Evolutionary conservation across 176 grass and related monocot genomes (phyloP).

Genomic region (Chloris gayana): DNA sequence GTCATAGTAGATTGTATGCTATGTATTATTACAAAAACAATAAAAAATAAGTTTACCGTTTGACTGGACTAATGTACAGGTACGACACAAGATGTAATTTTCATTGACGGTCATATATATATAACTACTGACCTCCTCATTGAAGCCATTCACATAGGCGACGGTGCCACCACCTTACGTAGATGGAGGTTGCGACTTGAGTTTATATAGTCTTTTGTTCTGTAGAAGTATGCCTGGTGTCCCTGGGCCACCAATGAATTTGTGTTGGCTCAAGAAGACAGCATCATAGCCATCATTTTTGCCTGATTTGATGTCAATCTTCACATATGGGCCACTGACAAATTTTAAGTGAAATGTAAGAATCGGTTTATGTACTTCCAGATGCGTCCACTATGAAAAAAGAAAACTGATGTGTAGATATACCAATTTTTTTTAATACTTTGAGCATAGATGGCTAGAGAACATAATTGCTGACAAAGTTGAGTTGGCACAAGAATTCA

Average conservation of each 20-base stretch:
- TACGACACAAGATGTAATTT: no score
- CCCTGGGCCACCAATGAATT: constrained; percentile 43
- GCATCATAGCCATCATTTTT: neutral
- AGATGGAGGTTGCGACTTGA: constrained; percentile 44
- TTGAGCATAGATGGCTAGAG: no score
- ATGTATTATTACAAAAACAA: no score
- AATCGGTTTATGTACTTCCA: neutral
- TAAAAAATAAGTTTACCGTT: neutral
- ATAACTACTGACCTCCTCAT: constrained; percentile 48
- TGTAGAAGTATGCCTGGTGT: neutral
- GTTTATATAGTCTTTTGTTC: neutral
- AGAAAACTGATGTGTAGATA: neutral
- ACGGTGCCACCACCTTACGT: constrained; percentile 72
- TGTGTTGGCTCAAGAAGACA: neutral
- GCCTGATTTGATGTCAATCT: neutral
- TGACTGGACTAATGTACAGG: neutral
- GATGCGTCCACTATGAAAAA: no score
- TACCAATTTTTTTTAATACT: no score
- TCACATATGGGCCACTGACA: neutral
- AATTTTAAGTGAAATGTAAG: neutral
- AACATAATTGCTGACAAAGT: no score
- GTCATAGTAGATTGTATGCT: constrained; percentile 69
- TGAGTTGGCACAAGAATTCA: no score
- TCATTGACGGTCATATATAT: neutral
- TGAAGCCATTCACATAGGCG: constrained; percentile 64